Base-by-base conservation (phyloP, 1,139 yeast genomes). In the Zygosaccharomyces sapae region DNA sequence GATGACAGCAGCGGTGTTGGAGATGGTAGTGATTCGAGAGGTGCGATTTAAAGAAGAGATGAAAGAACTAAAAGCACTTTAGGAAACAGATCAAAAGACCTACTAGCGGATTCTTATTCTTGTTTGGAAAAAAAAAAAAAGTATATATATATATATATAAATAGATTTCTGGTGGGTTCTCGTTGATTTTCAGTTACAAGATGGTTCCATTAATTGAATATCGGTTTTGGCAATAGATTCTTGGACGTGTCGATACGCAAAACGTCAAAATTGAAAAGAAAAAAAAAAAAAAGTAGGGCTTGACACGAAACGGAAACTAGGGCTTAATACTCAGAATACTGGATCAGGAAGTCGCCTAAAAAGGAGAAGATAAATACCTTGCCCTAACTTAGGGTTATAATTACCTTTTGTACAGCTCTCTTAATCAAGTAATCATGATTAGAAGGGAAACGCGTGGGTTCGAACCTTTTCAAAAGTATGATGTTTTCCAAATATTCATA, bases 211-310 rank as follows among this genome's bases (percentile, higher is more conserved):
- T 24, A 37, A 37, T 24, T 37, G 40, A 12, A 37, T 37, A 20
- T 37, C 40, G 24, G 24, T 37, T 37, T 24, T 37, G 40, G 40
- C 24, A 37, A 24, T n/a, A 8, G 19, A 37, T 24, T 37, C 24
- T 35, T 35, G 10, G 25, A 35, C 30, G 30, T 19, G 40, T 37
- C 13, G n/a, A 37, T 37, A 19, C 40, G 31, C 40, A 37, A 37
- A 37, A 24, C 30, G 30, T 27, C 12, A 27, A 27, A 27, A 27
- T 2, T 20, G 27, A 9, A n/a, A n/a, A n/a, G n/a, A n/a, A n/a
- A n/a, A n/a, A n/a, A n/a, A n/a, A n/a, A n/a, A n/a, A n/a, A n/a
- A n/a, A 9, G 18, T 24, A 37, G 40, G 40, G 40, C 40, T 37
- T 10, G 4, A 24, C 40, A 12, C 40, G 19, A 37, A 37, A 22